phyloP scores from a whole-genome alignment of 2,329 filamentous ascomycete genomes.

The Trichophyton benhamiae region DNA sequence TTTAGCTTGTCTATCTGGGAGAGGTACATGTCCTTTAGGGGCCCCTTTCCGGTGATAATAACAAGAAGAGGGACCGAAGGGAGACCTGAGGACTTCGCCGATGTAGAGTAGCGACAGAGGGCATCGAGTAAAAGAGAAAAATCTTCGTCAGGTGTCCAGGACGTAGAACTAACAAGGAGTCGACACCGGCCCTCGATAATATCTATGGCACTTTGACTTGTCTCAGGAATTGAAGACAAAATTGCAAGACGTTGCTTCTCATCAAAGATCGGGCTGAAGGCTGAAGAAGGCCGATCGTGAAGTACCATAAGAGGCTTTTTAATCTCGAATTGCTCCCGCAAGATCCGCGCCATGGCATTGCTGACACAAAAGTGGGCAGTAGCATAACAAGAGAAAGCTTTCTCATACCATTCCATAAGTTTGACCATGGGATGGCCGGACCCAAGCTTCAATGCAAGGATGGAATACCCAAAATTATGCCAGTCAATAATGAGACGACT shows the following conservation, averaged over 20 bases:
- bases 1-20: conserved; percentile 51
- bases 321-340: conserved; percentile 56
- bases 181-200: conserved; percentile 49
- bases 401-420: conserved; percentile 68
- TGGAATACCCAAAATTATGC: conserved; percentile 98
- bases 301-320: conserved; percentile 55
- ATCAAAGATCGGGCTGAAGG: conserved; percentile 60
- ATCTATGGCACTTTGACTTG: conserved; percentile 45
- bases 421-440: conserved; percentile 59
- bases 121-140: conserved; percentile 79
- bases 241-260: conserved; percentile 43
- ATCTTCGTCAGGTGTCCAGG: conserved; percentile 95
- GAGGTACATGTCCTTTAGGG: conserved; percentile 66
- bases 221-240: conserved; percentile 53
- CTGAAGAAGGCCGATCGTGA: conserved; percentile 72
- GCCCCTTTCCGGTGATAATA: conserved; percentile 90
- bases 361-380: conserved; percentile 77
- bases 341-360: conserved; percentile 67
- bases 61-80: conserved; percentile 59
- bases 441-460: conserved; percentile 59
- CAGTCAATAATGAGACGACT: conserved; percentile 84
- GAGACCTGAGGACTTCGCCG: conserved; percentile 32
- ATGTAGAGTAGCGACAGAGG: conserved; percentile 57
- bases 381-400: conserved; percentile 53
- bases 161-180: conserved; percentile 83